Conservation (phyloP, 1,139 yeast species). For the Meyerozyma sp. region DNA sequence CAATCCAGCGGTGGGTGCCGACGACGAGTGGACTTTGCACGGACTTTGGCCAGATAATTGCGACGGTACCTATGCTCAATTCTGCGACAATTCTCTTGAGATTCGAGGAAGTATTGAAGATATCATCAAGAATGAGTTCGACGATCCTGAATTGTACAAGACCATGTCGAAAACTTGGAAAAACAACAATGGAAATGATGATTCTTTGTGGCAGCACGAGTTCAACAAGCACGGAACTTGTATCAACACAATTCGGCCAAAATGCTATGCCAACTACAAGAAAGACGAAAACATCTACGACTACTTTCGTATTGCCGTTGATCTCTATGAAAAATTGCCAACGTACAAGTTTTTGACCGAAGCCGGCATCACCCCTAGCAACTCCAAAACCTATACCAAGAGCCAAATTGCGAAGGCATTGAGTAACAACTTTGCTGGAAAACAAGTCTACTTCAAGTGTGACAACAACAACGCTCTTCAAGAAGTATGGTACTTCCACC, state of each 20-base stretch:
- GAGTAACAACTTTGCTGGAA: slow-evolving; percentile 49
- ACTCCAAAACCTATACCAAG: slow-evolving; percentile 55
- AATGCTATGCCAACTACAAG: slow-evolving; percentile 47
- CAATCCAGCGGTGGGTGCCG: slow-evolving; percentile 10
- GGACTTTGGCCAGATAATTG: slow-evolving; percentile 87
- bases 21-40: slow-evolving; percentile 75
- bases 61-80: slow-evolving; percentile 63
- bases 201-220: slow-evolving; percentile 84
- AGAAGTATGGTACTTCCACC: slow-evolving; percentile 90
- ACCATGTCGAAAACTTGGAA: slow-evolving; percentile 70
- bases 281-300: slow-evolving; percentile 67
- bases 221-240: slow-evolving; percentile 96
- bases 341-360: slow-evolving; percentile 62
- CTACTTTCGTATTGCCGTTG: slow-evolving; percentile 64
- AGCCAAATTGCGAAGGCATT: slow-evolving; percentile 64
- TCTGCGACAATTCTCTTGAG: slow-evolving; percentile 17
- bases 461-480: slow-evolving; percentile 61
- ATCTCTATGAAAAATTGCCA: slow-evolving; percentile 59
- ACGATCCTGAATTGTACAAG: slow-evolving; percentile 46
- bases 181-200: slow-evolving; percentile 70
- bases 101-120: slow-evolving; percentile 17
- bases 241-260: slow-evolving; percentile 69
- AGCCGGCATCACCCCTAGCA: slow-evolving; percentile 69
- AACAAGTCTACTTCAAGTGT: slow-evolving; percentile 67
- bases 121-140: slow-evolving; percentile 44